Evolutionary conservation across 2,329 filamentous ascomycete species (phyloP), one percentile per base, ranked within the genome.

Genomic region (Chaetomium globosum): DNA sequence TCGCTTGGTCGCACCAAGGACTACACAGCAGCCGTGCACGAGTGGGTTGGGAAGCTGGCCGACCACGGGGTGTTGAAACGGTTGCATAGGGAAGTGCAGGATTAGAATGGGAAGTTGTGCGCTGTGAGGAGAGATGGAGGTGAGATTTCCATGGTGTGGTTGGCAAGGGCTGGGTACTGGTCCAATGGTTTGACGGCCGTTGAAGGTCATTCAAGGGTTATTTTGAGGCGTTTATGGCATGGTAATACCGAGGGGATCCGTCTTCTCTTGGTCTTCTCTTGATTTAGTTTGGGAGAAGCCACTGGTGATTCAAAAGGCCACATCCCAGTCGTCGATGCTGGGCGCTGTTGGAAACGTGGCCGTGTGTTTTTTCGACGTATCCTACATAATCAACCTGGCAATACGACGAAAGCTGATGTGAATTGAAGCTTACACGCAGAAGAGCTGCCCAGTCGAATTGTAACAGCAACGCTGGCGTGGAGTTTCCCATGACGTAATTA

Each of bases 11-110:
- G 87, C 2, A 83, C 84, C 71, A 83, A 86, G 72, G 90, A 96
- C 72, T 91, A 90, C 72, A 87, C 85, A 0, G 85, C 87, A 0
- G 85, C 87, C 0, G 81, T 94, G 26, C 86, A 90, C 70, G 80
- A 77, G 46, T 94, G 91, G 87, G 76, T 93, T 53, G 83, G 83
- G 68, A 85, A 84, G 67, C 81, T 96, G 64, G 89, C 89, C 0
- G 85, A 87, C 65, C 88, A 89, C 71, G 87, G 85, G 1, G 77
- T 85, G 1, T 75, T 95, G 63, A 78, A 80, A 69, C 77, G 81
- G 43, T 70, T 80, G 55, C 61, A 70, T 28, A 63, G 69, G n/a
- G 66, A 71, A 46, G 65, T 53, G 12, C 43, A 58, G 26, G 8
- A 43, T 12, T 46, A 62, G 59, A 63, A 48, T 12, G 43, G 21